phyloP scores from a whole-genome alignment of 2,329 filamentous ascomycete genomes.

The Microsporum audouinii region DNA sequence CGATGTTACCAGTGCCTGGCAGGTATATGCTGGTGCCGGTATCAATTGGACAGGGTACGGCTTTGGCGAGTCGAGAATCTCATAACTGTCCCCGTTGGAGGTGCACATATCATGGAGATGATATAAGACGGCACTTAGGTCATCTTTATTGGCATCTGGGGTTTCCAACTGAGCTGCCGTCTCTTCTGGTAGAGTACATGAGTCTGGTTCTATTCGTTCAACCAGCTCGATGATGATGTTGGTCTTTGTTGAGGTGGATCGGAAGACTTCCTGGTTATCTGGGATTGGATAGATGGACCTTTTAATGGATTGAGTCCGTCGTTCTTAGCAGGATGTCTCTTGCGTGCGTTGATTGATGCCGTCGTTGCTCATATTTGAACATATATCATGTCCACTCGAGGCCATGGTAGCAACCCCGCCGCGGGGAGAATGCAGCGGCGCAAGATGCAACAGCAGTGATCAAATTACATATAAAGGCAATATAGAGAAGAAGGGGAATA shows the following conservation, averaged over 20 bases:
- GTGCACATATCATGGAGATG: conserved; percentile 60
- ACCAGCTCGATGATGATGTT: conserved; percentile 84
- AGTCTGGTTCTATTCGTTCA: conserved; percentile 52
- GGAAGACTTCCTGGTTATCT: conserved; percentile 76
- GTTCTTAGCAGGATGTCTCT: background rate
- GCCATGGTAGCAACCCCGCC: background rate
- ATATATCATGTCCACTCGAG: background rate
- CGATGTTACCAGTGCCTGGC: conserved; percentile 14
- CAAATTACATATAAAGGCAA: background rate
- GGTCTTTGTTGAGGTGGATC: conserved; percentile 71
- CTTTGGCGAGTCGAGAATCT: conserved; percentile 50
- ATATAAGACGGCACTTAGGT: conserved; percentile 52
- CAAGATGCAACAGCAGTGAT: background rate
- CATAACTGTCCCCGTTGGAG: conserved; percentile 50
- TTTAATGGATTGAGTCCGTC: background rate
- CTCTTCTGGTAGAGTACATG: conserved; percentile 14
- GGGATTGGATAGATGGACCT: conserved; percentile 18
- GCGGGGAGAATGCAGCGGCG: background rate
- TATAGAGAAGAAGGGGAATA: background rate
- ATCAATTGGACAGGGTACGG: conserved; percentile 43
- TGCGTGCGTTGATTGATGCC: background rate
- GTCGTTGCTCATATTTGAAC: background rate
- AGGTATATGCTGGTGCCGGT: conserved; percentile 9
- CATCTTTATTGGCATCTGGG: conserved; percentile 43
- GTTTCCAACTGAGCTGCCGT: conserved; percentile 5